Evolutionary conservation across 163 green algal genomes (phyloP), one percentile per base, ranked within the genome.

Genomic region (Scenedesmus sp.): DNA sequence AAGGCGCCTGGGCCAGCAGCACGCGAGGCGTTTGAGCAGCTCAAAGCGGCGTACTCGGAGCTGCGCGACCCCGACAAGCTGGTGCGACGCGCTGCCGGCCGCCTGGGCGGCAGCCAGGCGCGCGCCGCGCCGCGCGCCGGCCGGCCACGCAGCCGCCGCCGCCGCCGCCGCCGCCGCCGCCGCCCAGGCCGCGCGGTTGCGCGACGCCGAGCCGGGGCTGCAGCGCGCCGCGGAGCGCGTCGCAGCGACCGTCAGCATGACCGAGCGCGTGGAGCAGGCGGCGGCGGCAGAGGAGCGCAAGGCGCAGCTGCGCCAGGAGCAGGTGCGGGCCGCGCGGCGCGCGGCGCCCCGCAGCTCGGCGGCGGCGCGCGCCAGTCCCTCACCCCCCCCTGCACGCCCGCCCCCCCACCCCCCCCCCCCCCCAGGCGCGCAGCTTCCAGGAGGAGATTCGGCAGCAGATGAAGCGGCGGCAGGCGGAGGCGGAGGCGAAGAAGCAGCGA

Each of bases 1-100:
- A 94, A 94, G 66, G 42, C 82, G 42, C 79, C 88, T 20, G 88
- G 91, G 50, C 74, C 79, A 2, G 80, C 79, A 9, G 90, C 90
- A 0, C 74, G 88, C 11, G 33, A 84, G 47, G 90, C 90, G 5
- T 94, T 94, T 77, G 90, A 94, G 71, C 84, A 83, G 13, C 72
- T 94, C 51, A 94, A 91, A 45, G 26, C 88, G 63, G 88, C 90
- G 3, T 88, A 94, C 67, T 64, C 83, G 6, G 33, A 76, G 60
- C 82, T 94, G 31, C 83, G 78, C 39, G 88, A 93, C 70, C 50
- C 77, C 85, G 92, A 42, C 70, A 89, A 73, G 70, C 84, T 56
- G 85, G 87, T 51, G 20, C 83, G 44, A 78, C 82, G 45, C 39
- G n/a, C 20, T 9, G 24, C 34, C 7, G 20, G 29, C 17, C 18